Evolutionary conservation across 2,329 filamentous ascomycete species (phyloP).

Genomic region (Trichothecium sympodiale): DNA sequence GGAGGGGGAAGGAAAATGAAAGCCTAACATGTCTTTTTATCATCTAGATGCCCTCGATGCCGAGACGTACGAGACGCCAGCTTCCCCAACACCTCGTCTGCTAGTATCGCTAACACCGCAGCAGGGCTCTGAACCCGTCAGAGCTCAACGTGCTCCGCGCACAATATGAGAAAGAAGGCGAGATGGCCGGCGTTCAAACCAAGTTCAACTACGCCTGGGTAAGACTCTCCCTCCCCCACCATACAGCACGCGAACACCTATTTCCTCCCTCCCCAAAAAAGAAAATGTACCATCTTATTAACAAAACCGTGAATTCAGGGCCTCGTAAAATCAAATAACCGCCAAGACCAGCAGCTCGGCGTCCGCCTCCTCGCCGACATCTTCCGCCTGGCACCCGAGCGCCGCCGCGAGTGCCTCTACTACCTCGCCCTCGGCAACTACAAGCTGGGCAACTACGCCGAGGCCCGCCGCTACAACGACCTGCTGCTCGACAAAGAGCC

Average conservation of each 20-base stretch:
- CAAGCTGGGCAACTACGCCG: slow-evolving; percentile 95
- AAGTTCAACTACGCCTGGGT: slow-evolving; percentile 99
- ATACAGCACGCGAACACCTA: too few species aligned
- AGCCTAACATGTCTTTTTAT: slow-evolving; percentile 4
- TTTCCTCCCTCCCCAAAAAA: too few species aligned
- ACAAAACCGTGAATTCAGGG: slow-evolving; percentile 43
- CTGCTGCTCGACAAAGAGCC: slow-evolving; percentile 84
- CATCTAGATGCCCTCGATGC: slow-evolving; percentile 84
- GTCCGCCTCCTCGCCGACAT: slow-evolving; percentile 92
- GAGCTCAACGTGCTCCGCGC: slow-evolving; percentile 87
- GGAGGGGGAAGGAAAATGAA: not conserved
- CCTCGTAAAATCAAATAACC: slow-evolving; percentile 81
- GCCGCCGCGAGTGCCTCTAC: slow-evolving; percentile 93
- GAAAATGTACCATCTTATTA: too few species aligned
- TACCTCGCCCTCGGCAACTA: slow-evolving; percentile 96
- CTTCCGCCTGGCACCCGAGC: slow-evolving; percentile 85
- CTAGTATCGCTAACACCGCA: slow-evolving; percentile 3
- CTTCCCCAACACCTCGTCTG: slow-evolving; percentile 1
- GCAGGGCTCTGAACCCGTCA: slow-evolving; percentile 74
- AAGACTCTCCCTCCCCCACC: too few species aligned
- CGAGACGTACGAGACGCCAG: slow-evolving; percentile 58
- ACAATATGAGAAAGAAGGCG: slow-evolving; percentile 95
- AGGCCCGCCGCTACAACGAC: slow-evolving; percentile 91
- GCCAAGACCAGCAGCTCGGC: slow-evolving; percentile 84
- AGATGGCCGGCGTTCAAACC: slow-evolving; percentile 92